phyloP scores from a whole-genome alignment of 2,329 filamentous ascomycete species.

The Xylaria sp. region DNA sequence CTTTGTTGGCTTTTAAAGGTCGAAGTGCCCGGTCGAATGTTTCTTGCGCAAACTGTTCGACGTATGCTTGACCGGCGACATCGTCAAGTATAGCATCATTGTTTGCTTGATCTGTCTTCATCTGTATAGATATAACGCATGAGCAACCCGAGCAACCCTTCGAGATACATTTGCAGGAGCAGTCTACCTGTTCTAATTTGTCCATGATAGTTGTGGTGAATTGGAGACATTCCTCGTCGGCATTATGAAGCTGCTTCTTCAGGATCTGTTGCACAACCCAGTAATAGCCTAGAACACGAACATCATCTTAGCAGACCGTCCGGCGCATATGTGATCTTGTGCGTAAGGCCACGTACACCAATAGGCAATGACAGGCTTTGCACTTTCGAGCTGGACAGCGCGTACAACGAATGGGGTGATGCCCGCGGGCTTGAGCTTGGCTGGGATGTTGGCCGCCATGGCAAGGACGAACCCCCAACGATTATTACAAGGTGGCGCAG shows the following conservation, averaged over 20 bases:
- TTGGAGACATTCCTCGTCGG: constrained; percentile 79
- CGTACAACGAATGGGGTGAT: constrained; percentile 85
- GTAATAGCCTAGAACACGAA: constrained; percentile 74
- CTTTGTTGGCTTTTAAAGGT: constrained; percentile 83
- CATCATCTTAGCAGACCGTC: constrained; percentile 22
- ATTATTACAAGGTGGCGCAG: neutral
- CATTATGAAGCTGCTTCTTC: constrained; percentile 78
- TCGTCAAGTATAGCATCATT: constrained; percentile 91
- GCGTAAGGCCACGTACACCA: constrained; percentile 76
- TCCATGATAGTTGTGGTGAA: constrained; percentile 92
- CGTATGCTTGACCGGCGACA: constrained; percentile 85
- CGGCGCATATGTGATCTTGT: neutral
- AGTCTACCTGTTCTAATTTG: constrained; percentile 80
- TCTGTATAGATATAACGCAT: constrained; percentile 54
- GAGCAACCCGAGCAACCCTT: constrained; percentile 29
- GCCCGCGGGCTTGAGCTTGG: constrained; percentile 80
- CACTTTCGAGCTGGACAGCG: constrained; percentile 83
- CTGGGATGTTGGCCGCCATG: constrained; percentile 80
- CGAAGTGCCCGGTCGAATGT: constrained; percentile 87
- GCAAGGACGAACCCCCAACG: neutral
- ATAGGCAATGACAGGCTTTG: constrained; percentile 90
- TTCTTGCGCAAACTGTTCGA: constrained; percentile 92
- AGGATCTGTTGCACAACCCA: constrained; percentile 95
- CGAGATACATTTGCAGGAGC: neutral
- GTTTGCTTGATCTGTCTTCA: constrained; percentile 76